phyloP scores from a whole-genome alignment of 2,329 filamentous ascomycete genomes.

The Zymoseptoria pseudotritici region DNA sequence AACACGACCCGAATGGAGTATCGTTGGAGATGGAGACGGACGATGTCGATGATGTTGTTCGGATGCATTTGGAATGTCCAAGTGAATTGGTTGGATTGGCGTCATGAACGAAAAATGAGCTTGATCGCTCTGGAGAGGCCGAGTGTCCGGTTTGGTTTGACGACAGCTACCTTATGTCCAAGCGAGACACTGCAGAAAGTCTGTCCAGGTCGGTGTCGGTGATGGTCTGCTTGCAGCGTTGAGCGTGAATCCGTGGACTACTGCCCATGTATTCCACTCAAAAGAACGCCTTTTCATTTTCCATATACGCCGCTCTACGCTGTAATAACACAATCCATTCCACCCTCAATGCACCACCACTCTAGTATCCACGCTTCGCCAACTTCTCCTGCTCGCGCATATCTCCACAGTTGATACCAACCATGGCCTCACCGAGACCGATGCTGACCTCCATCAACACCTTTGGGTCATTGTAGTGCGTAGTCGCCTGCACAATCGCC shows the following conservation, averaged over 20 bases:
- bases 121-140: neutral
- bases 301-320: neutral
- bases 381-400: constrained; percentile 77
- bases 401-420: constrained; percentile 78
- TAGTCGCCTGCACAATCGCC: constrained; percentile 91
- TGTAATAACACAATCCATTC: neutral
- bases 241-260: too few species aligned
- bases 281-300: neutral
- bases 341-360: neutral
- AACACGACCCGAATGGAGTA: neutral
- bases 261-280: too few species aligned
- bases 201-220: too few species aligned
- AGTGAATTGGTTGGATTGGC: neutral
- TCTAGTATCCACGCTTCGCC: constrained; percentile 74
- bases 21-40: neutral
- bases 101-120: neutral
- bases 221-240: too few species aligned
- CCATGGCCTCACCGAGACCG: constrained; percentile 95
- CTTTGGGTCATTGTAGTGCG: constrained; percentile 79
- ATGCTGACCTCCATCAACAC: constrained; percentile 80
- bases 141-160: too few species aligned
- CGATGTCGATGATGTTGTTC: neutral
- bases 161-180: too few species aligned
- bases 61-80: neutral
- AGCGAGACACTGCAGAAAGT: too few species aligned